Conservation (phyloP, 257 asterid species). For the Solanum stenotomum region DNA sequence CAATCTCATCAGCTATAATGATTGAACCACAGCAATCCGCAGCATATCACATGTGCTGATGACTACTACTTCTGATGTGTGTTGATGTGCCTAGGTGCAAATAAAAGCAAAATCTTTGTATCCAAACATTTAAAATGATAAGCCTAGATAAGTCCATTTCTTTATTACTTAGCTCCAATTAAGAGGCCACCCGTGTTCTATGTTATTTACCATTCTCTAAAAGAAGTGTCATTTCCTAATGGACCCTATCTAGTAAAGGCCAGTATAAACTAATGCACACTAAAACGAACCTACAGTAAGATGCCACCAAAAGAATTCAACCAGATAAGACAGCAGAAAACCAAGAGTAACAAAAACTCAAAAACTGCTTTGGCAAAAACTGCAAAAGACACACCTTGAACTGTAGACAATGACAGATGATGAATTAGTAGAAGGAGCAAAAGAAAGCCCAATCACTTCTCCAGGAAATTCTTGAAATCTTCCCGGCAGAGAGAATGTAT, state of each 20-base stretch:
- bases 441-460: constrained; percentile 91
- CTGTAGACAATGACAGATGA: constrained; percentile 81
- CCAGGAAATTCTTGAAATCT: constrained; percentile 97
- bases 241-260: not conserved
- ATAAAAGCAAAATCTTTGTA: not conserved
- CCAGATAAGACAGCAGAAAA: not conserved
- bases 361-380: not conserved
- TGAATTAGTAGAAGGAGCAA: constrained; percentile 62
- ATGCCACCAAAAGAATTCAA: not conserved
- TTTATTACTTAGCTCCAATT: not conserved
- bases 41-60: not conserved
- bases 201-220: not conserved
- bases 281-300: not conserved
- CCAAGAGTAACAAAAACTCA: not conserved
- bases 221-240: not conserved
- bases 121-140: not conserved
- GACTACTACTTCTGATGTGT: not conserved
- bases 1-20: not conserved
- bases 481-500: constrained; percentile 70
- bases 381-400: constrained; percentile 51
- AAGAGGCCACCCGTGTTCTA: not conserved
- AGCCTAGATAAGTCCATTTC: not conserved
- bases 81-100: not conserved
- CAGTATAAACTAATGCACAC: not conserved
- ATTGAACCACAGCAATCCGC: not conserved